Evolutionary conservation across 805 yeast species (phyloP).

Genomic region (Vanderwaltozyma verrucispora): DNA sequence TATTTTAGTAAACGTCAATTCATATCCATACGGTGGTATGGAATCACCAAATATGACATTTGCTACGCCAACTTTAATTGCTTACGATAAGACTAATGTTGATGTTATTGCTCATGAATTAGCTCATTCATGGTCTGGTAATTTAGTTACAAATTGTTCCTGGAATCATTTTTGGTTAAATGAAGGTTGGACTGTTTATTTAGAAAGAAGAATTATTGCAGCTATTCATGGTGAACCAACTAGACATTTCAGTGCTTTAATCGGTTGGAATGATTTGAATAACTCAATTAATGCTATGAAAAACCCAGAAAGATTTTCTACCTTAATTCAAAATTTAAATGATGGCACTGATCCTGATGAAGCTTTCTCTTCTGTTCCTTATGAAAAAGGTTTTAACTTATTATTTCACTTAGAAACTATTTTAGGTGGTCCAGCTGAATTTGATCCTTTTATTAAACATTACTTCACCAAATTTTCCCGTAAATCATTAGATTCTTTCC

Average conservation of each 20-base stretch:
- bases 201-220: slow-evolving; percentile 76
- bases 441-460: slow-evolving; percentile 71
- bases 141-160: slow-evolving; percentile 78
- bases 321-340: slow-evolving; percentile 61
- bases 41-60: slow-evolving; percentile 88
- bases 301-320: slow-evolving; percentile 40
- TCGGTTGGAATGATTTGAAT: slow-evolving; percentile 80
- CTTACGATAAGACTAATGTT: slow-evolving; percentile 77
- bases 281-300: slow-evolving; percentile 61
- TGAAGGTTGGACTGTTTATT: slow-evolving; percentile 93
- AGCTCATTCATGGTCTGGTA: slow-evolving; percentile 91
- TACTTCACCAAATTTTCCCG: slow-evolving; percentile 65
- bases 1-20: slow-evolving; percentile 66
- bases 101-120: slow-evolving; percentile 89
- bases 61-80: slow-evolving; percentile 79
- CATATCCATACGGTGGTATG: slow-evolving; percentile 89
- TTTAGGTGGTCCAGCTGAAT: slow-evolving; percentile 53
- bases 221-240: slow-evolving; percentile 66
- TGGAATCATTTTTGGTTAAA: slow-evolving; percentile 95
- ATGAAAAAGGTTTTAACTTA: slow-evolving; percentile 81
- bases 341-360: slow-evolving; percentile 78
- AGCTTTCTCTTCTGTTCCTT: slow-evolving; percentile 78
- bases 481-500: slow-evolving; percentile 68
- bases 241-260: slow-evolving; percentile 73
- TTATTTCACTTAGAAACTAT: slow-evolving; percentile 61